phyloP scores from a whole-genome alignment of 2,329 filamentous ascomycete genomes.

The Onygenales sp. region DNA sequence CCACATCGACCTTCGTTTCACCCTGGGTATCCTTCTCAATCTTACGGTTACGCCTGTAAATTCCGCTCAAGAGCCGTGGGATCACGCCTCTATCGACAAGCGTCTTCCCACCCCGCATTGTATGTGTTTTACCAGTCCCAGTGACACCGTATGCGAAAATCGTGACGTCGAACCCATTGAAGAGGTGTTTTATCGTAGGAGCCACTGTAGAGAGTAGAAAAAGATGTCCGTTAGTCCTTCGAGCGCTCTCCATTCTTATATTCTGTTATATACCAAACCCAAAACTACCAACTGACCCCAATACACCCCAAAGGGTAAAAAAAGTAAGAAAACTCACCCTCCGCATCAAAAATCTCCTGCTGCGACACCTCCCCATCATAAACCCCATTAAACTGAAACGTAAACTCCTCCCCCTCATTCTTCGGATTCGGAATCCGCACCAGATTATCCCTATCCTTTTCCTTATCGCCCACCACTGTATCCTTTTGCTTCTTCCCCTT shows the following conservation, averaged over 20 bases:
- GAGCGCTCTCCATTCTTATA: background rate
- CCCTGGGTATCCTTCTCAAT: conserved; percentile 69
- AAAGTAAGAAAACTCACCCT: conserved; percentile 51
- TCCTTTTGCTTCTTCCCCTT: conserved; percentile 19
- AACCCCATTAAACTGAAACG: conserved; percentile 89
- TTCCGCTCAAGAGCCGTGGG: conserved; percentile 70
- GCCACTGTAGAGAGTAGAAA: conserved; percentile 50
- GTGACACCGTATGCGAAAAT: conserved; percentile 91
- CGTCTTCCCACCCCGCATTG: conserved; percentile 84
- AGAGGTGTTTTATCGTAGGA: conserved; percentile 83
- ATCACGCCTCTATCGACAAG: conserved; percentile 82
- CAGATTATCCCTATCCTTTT: conserved; percentile 50
- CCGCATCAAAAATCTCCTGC: conserved; percentile 77
- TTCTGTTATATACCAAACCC: background rate
- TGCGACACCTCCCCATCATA: conserved; percentile 75
- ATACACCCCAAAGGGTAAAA: background rate
- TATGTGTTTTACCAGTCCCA: conserved; percentile 90
- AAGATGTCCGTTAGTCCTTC: background rate
- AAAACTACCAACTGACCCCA: background rate
- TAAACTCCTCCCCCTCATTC: conserved; percentile 83
- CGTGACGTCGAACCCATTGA: conserved; percentile 73
- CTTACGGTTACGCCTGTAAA: conserved; percentile 79
- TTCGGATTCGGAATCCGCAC: conserved; percentile 90
- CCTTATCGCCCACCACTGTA: conserved; percentile 6
- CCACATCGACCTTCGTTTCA: conserved; percentile 60